Percentiles rank a stretch among this genome's conserved stretches.
These are phyloP conservation scores for Xylaria nigripes DNA, from an alignment of 495 filamentous ascomycete species.

Conservation along the genomic window DNA sequence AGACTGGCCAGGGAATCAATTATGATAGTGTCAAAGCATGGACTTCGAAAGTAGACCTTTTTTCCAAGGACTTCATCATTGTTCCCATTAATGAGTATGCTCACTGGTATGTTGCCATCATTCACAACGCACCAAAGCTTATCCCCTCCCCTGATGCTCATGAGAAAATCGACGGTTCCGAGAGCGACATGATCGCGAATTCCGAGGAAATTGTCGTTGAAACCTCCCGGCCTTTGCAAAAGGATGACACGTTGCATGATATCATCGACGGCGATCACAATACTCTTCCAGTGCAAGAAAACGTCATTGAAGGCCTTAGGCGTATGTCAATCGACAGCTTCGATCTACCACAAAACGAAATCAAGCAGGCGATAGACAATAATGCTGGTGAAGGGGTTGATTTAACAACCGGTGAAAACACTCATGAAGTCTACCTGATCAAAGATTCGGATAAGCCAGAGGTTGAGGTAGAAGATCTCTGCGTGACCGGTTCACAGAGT, in stretches of 20 bases:
- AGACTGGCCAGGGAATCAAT: slow-evolving; percentile 52
- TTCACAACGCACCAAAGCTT: slow-evolving; percentile 71
- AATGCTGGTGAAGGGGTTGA: slow-evolving; percentile 6
- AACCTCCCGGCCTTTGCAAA: not conserved
- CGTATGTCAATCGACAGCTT: slow-evolving; percentile 22
- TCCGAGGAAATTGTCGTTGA: slow-evolving; percentile 9
- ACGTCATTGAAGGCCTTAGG: slow-evolving; percentile 16
- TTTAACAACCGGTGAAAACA: not conserved
- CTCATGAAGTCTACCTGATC: slow-evolving; percentile 8
- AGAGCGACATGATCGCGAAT: slow-evolving; percentile 13
- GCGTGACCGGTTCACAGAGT: not conserved
- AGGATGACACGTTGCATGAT: not conserved
- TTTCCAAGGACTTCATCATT: slow-evolving; percentile 79
- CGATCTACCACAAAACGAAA: not conserved
- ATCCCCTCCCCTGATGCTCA: slow-evolving; percentile 28
- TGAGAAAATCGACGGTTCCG: slow-evolving; percentile 13
- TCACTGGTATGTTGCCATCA: slow-evolving; percentile 96
- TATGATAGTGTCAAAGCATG: slow-evolving; percentile 78
- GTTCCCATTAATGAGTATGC: slow-evolving; percentile 80
- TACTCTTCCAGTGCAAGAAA: slow-evolving; percentile 3
- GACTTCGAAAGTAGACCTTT: slow-evolving; percentile 80
- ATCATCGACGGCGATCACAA: not conserved
- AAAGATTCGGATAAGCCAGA: slow-evolving; percentile 4
- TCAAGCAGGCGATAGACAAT: slow-evolving; percentile 14
- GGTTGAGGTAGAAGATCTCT: slow-evolving; percentile 6